Percentiles rank a stretch among this genome's conserved stretches.
phyloP scores from a whole-genome alignment of 768 basidiomycete genomes.

The Lactifluus piperatus region DNA sequence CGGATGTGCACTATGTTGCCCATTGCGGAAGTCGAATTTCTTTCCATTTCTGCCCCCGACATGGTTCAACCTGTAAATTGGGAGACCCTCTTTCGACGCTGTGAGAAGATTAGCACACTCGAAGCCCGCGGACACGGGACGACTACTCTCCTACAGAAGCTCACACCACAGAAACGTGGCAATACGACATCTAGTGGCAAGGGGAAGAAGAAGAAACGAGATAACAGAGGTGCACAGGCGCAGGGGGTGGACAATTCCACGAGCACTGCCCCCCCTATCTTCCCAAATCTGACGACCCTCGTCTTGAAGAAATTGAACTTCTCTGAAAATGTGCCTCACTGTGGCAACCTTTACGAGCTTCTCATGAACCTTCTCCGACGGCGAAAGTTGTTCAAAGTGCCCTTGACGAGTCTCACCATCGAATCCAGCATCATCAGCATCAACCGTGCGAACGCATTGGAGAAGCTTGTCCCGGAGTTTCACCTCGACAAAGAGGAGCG shows the following conservation, averaged over 20 bases:
- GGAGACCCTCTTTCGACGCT: neutral
- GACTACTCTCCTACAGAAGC: neutral
- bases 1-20: neutral
- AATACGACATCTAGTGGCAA: neutral
- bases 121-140: neutral
- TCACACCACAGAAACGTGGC: neutral
- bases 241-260: neutral
- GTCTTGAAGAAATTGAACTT: neutral
- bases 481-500: neutral
- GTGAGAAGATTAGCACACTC: neutral
- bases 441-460: neutral
- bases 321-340: neutral
- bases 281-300: slow-evolving; percentile 6
- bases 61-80: neutral
- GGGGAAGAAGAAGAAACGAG: neutral
- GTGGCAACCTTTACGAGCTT: neutral
- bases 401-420: neutral
- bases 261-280: neutral
- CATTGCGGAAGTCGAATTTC: neutral
- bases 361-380: neutral
- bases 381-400: neutral
- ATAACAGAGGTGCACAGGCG: neutral
- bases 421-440: neutral
- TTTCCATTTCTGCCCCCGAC: neutral
- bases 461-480: neutral